Evolutionary conservation across 345 rosid genomes (phyloP), one percentile per base, ranked within the genome.

Genomic region (Pistacia integerrima): DNA sequence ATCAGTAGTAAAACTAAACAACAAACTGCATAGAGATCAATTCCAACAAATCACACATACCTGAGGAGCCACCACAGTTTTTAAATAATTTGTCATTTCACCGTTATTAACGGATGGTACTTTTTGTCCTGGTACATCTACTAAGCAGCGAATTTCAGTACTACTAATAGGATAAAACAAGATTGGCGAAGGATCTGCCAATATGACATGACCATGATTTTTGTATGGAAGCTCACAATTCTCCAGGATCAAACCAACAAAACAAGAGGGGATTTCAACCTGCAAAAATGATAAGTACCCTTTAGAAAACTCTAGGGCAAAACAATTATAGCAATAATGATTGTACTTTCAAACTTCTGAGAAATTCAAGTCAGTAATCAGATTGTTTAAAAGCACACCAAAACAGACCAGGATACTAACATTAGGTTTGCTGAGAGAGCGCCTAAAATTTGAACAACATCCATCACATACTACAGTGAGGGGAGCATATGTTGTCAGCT

Each of bases 11-110:
- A 36, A 33, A 63, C 30, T 10, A 63, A 63, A 14, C 12, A 4
- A 25, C 38, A 41, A 2, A 0, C 5, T 6, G 41, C 4, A 33
- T 16, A 2, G 41, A 38, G 41, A 38, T 38, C 7, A 6, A 2
- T 4, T 6, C 4, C 16, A 16, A 5, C 58, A 22, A 55, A 33
- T 18, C 25, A 3, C 20, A 6, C 48, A 3, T 36, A 38, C 74
- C n/a, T 38, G 74, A 33, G 52, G 18, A 70, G 64, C 64, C 28
- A 70, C 49, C 64, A 70, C 64, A n/a, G 51, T 70, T 20, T 70
- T 57, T 64, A 70, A 57, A 38, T 70, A 70, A 57, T 3, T 11
- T 8, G 33, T 57, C 64, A 70, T 70, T 57, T 70, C 74, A 38
- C 64, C 74, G 57, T 70, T 70, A 8, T 36, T 36, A 70, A 70